Conservation (phyloP, 805 yeast species). For the Dipodascus geniculatus region DNA sequence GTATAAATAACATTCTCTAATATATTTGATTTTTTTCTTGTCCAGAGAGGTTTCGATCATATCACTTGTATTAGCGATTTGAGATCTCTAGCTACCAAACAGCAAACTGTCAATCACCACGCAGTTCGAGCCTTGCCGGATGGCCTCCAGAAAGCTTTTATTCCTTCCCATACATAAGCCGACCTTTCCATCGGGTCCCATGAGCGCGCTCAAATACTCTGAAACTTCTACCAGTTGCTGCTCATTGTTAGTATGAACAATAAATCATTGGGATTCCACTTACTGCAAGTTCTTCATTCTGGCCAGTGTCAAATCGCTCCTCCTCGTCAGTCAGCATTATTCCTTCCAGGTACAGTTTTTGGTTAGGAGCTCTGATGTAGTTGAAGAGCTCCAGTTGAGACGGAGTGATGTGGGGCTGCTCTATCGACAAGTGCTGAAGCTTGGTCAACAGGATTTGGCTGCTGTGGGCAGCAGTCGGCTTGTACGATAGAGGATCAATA, state of each 20-base stretch:
- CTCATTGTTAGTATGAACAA: background rate
- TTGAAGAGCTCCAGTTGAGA: background rate
- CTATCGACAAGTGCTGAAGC: background rate
- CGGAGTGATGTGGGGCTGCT: background rate
- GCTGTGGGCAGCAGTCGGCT: background rate
- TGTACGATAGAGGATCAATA: background rate
- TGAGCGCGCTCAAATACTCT: background rate
- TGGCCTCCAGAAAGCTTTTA: background rate
- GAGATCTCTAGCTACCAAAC: background rate
- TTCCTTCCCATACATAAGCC: background rate
- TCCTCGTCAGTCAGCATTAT: background rate
- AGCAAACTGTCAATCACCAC: background rate
- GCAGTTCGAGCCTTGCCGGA: background rate
- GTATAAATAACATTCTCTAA: conserved; percentile 18
- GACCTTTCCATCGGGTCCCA: conserved; percentile 1
- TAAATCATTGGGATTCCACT: too few species aligned
- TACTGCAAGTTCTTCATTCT: background rate
- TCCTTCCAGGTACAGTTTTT: background rate
- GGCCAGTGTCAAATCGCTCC: background rate
- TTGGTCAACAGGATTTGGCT: background rate
- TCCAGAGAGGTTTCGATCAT: conserved; percentile 1
- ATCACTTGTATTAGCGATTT: background rate
- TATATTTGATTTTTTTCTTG: conserved; percentile 21
- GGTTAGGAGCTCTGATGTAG: background rate
- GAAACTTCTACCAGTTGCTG: background rate